Evolutionary conservation across 2,329 filamentous ascomycete genomes (phyloP), one percentile per base, ranked within the genome.

Genomic region (Piedraia hortae): DNA sequence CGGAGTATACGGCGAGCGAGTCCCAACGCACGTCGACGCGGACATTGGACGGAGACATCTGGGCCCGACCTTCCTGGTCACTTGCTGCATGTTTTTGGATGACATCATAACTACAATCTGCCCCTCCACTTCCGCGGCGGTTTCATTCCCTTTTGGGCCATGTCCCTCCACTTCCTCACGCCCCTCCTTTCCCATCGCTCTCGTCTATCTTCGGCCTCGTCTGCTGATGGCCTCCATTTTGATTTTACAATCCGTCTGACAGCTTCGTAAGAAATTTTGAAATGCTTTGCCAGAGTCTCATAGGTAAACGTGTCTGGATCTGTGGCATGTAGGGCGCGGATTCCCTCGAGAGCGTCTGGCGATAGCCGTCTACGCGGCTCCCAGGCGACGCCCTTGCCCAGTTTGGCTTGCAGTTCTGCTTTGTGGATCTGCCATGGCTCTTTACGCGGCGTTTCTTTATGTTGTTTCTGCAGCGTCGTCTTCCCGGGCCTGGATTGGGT

Each of bases 21-120:
- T 77, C 71, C 73, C 82, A 97, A 51, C 70, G 68, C 46, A 97
- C 75, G 45, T 82, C 90, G 47, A 91, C 82, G 46, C 80, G 73
- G 44, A 97, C 77, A 53, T 88, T 82, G 48, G 57, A 62, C 6
- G 24, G 19, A 8, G 28, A 14, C 9, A 16, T 3, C 10, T 25
- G 11, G 7, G 25, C 23, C n/a, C n/a, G n/a, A n/a, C n/a, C n/a
- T n/a, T n/a, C n/a, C n/a, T n/a, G n/a, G n/a, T n/a, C n/a, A n/a
- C n/a, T n/a, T n/a, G n/a, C n/a, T n/a, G n/a, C n/a, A n/a, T n/a
- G n/a, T n/a, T n/a, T n/a, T n/a, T n/a, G n/a, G n/a, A n/a, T n/a
- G n/a, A n/a, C n/a, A n/a, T n/a, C n/a, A n/a, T n/a, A n/a, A n/a
- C n/a, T n/a, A n/a, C n/a, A n/a, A n/a, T n/a, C n/a, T 47, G 10